Conservation (phyloP, 257 asterid genomes). For the Nicotiana tomentosiformis region DNA sequence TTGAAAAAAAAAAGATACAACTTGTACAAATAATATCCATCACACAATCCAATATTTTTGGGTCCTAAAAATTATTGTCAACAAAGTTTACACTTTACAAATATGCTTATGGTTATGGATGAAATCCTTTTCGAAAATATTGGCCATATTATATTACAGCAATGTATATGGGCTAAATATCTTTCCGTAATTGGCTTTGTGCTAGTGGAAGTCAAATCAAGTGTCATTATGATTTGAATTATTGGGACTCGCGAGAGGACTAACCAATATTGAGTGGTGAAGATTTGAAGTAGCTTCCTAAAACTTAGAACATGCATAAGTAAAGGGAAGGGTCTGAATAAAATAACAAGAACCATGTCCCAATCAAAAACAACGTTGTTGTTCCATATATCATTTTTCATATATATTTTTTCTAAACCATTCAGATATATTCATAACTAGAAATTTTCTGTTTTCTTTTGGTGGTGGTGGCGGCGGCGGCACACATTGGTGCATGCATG, state of each 20-base stretch:
- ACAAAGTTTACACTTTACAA: no score
- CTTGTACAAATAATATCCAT: no score
- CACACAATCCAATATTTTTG: no score
- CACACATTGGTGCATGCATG: slow-evolving; percentile 19
- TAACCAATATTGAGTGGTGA: neutral
- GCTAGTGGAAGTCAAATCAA: neutral
- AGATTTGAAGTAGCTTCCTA: neutral
- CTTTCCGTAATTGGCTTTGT: no score
- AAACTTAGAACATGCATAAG: neutral
- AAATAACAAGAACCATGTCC: neutral
- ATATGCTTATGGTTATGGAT: no score
- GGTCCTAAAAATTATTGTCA: no score
- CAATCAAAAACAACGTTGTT: neutral
- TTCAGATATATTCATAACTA: neutral
- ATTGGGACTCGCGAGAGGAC: no score
- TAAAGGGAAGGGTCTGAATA: no score
- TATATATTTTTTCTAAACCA: neutral
- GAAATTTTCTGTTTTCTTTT: neutral
- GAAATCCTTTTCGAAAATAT: no score
- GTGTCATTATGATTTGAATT: neutral
- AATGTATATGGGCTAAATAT: no score
- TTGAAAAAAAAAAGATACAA: no score
- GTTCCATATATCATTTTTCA: neutral
- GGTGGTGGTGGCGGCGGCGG: neutral
- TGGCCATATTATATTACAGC: no score